Percentiles rank a stretch among this genome's conserved stretches.
These are phyloP conservation scores for Ophiostoma piceae DNA, from an alignment of 2,329 filamentous ascomycete species.

Conservation along the genomic window DNA sequence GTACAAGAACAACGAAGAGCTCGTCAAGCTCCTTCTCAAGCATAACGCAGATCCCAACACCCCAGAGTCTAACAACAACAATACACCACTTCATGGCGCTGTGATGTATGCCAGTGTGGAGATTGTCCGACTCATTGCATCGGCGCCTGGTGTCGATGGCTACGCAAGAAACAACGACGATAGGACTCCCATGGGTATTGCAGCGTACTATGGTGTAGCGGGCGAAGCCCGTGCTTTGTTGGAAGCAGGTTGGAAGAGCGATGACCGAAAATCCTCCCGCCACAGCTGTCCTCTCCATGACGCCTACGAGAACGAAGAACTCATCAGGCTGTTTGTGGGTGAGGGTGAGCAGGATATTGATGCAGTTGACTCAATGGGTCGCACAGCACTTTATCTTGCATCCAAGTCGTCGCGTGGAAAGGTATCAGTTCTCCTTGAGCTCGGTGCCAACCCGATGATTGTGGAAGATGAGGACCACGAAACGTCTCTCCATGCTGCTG, in stretches of 20 bases:
- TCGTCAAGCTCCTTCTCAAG: constrained; percentile 3
- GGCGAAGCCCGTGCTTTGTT: background rate
- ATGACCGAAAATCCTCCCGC: background rate
- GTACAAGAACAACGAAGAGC: background rate
- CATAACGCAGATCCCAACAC: constrained; percentile 7
- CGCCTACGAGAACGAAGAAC: background rate
- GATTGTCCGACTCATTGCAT: background rate
- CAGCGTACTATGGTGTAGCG: background rate
- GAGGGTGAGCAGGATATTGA: background rate
- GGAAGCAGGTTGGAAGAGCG: background rate
- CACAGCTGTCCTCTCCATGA: background rate
- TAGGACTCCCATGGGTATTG: background rate
- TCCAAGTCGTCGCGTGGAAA: background rate
- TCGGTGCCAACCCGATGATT: constrained; percentile 2
- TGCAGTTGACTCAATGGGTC: background rate
- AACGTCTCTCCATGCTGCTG: background rate
- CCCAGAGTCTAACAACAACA: background rate
- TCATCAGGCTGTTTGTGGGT: background rate
- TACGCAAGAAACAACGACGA: constrained; percentile 3
- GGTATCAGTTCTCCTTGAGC: background rate
- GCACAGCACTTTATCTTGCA: background rate
- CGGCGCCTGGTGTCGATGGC: background rate
- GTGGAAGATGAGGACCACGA: background rate
- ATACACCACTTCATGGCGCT: background rate
- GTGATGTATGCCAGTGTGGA: background rate